Evolutionary conservation across 129 eudicot species (phyloP).

Genomic region (Escallonia rubra): DNA sequence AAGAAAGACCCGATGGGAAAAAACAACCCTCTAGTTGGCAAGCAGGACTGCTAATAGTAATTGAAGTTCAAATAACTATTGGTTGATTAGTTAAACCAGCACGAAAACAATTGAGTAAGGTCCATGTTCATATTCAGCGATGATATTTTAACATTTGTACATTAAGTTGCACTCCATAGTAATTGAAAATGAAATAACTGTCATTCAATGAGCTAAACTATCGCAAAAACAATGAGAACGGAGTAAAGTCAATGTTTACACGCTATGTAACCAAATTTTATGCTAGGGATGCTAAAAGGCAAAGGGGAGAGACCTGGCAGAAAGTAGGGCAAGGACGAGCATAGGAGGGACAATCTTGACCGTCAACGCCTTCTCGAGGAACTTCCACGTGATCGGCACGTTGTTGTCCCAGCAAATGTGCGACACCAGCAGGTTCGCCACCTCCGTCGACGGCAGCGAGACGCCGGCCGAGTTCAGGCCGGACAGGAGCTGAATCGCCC

Average conservation of each 20-base stretch:
- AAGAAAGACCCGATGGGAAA: no score
- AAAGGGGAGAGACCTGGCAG: slow-evolving; percentile 49
- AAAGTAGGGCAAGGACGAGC: slow-evolving; percentile 77
- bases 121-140: no score
- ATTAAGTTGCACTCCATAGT: no score
- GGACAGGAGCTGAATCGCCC: slow-evolving; percentile 64
- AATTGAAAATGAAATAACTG: neutral
- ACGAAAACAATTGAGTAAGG: no score
- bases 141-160: no score
- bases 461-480: slow-evolving; percentile 59
- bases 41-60: no score
- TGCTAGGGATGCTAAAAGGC: neutral
- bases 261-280: no score
- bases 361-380: slow-evolving; percentile 71
- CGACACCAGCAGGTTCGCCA: slow-evolving; percentile 60
- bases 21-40: no score
- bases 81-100: no score
- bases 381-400: slow-evolving; percentile 80
- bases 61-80: no score
- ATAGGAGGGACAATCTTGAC: slow-evolving; percentile 68
- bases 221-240: neutral
- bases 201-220: neutral
- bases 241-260: neutral
- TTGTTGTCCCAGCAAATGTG: slow-evolving; percentile 78
- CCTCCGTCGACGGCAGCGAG: slow-evolving; percentile 61